These are phyloP conservation scores for Hygrocybe punicea DNA, from an alignment of 768 basidiomycete species.

Conservation along the genomic window DNA sequence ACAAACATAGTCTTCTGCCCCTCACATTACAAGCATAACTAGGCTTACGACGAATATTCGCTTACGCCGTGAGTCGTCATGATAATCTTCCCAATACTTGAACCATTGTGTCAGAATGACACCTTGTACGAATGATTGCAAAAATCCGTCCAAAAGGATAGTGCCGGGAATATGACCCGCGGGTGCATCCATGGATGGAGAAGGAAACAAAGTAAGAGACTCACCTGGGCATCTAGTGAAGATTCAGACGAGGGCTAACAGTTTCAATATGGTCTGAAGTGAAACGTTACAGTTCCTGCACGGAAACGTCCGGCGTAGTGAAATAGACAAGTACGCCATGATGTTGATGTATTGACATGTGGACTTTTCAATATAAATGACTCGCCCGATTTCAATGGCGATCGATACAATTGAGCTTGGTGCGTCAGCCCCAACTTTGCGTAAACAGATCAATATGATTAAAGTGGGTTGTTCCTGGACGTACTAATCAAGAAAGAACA, in stretches of 20 bases:
- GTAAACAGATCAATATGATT: neutral
- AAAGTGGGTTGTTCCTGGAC: neutral
- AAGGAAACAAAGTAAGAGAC: neutral
- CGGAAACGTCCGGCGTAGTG: too few relatives aligned
- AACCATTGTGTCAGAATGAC: conserved; percentile 40
- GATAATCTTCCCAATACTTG: conserved; percentile 41
- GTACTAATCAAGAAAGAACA: neutral
- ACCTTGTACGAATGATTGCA: conserved; percentile 49
- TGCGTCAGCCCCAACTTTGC: too few relatives aligned
- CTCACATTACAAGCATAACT: conserved; percentile 43
- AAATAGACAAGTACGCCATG: too few relatives aligned
- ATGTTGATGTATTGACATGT: too few relatives aligned
- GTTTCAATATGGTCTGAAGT: neutral
- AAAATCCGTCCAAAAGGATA: conserved; percentile 44
- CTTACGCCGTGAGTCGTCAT: conserved; percentile 44
- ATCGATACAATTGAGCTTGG: neutral
- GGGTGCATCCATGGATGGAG: conserved; percentile 23
- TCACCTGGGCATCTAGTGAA: neutral
- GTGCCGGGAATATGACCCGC: conserved; percentile 34
- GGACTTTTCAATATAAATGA: too few relatives aligned
- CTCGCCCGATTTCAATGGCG: too few relatives aligned
- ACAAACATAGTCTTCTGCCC: neutral
- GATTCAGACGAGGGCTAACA: neutral
- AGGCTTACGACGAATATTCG: conserved; percentile 41
- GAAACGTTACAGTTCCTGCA: neutral